These are phyloP conservation scores for Aspergillus floridensis DNA, from an alignment of 2,329 filamentous ascomycete species.

Conservation along the genomic window DNA sequence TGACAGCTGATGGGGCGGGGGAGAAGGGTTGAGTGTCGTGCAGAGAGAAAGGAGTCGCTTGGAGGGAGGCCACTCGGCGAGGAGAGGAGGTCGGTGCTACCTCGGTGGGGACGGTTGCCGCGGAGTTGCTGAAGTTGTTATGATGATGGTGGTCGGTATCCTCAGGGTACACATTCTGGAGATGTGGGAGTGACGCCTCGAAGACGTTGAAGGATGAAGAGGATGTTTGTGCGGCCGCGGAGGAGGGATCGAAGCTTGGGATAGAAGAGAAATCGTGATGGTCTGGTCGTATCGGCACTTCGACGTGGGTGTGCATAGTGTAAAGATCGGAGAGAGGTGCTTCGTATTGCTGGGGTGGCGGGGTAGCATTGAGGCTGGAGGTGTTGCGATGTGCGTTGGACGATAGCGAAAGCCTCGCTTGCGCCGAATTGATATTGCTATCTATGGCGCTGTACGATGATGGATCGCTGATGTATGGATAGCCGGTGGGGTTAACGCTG, in stretches of 20 bases:
- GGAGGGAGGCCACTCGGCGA: constrained; percentile 28
- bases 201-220: constrained; percentile 23
- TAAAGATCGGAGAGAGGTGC: background rate
- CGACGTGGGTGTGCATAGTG: background rate
- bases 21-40: constrained; percentile 43
- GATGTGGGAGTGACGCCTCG: constrained; percentile 20
- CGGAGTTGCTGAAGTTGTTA: constrained; percentile 15
- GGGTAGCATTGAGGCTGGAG: background rate
- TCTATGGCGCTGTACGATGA: background rate
- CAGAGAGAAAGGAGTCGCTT: constrained; percentile 30
- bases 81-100: constrained; percentile 13
- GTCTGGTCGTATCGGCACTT: background rate
- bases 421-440: background rate
- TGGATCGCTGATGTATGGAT: background rate
- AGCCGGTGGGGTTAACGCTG: background rate
- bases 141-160: constrained; percentile 10
- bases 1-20: constrained; percentile 28
- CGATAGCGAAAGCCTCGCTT: background rate
- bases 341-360: background rate
- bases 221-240: background rate
- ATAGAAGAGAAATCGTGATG: background rate
- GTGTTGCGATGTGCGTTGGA: background rate
- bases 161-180: background rate
- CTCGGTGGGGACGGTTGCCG: constrained; percentile 7
- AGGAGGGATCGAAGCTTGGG: constrained; percentile 6